Base-by-base conservation (phyloP, 2,329 filamentous ascomycete genomes). In the Xylaria sp. region DNA sequence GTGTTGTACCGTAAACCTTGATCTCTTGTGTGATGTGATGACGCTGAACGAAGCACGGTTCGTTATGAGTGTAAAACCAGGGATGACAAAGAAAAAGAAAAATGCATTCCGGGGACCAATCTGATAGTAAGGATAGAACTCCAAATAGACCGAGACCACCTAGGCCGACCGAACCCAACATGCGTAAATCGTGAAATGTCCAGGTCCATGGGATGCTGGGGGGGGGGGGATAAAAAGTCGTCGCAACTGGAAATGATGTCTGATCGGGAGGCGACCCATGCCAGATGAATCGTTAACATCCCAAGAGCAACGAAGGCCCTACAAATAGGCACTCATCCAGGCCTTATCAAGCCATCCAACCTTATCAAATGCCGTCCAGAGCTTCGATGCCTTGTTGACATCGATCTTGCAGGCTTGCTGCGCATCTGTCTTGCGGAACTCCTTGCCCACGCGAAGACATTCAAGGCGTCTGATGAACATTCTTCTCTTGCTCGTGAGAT, bases 391-490 rank as follows among this genome's bases (percentile, higher is more conserved):
- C 78, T 97, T 97, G 79, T 97, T 97, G 71, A 97, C 93, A 66
- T 97, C 93, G 60, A 97, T 96, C 78, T 95, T 95, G 81, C 91
- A 96, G n/a, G 91, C 91, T 71, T 96, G 90, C 72, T 97, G 93
- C 4, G 92, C 91, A 69, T 96, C 91, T 1, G 93, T 97, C 82
- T 96, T 96, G 71, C 91, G 87, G 72, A 96, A 97, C 66, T 92
- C 89, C 73, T 95, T 94, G 69, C 83, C 82, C 34, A 84, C 85
- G 51, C 77, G 75, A 2, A 86, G 83, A 55, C 82, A 84, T 46
- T 88, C 83, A 29, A 93, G 82, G 39, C 90, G 85, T 45, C 86
- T 85, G 50, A 88, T 79, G 71, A 97, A 97, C 68, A 97, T 93
- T 56, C 92, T 88, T 54, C 93, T 87, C 80, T 97, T 97, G 78